Conservation (phyloP, 1,284 basidiomycete species). For the Pseudozyma thailandica region DNA sequence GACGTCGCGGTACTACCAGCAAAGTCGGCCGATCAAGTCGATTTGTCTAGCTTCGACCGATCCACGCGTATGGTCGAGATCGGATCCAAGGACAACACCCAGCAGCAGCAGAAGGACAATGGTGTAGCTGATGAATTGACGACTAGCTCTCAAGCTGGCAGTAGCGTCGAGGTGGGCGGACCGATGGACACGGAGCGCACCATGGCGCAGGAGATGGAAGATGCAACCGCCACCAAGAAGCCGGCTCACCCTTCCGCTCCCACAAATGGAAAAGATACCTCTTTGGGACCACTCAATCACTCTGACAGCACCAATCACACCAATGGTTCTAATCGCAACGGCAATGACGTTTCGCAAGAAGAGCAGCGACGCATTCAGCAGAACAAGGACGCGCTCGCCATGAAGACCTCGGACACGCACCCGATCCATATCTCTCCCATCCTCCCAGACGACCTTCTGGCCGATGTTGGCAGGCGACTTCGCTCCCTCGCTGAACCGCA, state of each 20-base stretch:
- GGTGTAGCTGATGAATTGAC: conserved; percentile 14
- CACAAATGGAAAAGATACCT: conserved; percentile 6
- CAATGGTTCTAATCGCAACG: not conserved
- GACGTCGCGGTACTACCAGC: not conserved
- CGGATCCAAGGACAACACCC: not conserved
- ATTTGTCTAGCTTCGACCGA: conserved; percentile 34
- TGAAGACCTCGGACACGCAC: conserved; percentile 65
- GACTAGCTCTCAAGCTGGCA: conserved; percentile 30
- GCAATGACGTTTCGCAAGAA: not conserved
- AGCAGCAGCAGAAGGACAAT: conserved; percentile 3
- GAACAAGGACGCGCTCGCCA: conserved; percentile 31
- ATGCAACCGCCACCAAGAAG: conserved; percentile 28
- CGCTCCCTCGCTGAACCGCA: conserved; percentile 26
- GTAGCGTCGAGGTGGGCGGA: conserved; percentile 40
- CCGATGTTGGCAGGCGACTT: conserved; percentile 42
- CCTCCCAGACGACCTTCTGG: conserved; percentile 48
- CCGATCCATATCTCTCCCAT: conserved; percentile 63
- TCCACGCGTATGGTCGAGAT: conserved; percentile 38
- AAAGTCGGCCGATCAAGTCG: conserved; percentile 18
- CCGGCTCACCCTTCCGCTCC: conserved; percentile 21
- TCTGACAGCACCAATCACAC: not conserved
- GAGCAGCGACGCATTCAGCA: conserved; percentile 22
- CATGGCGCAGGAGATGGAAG: conserved; percentile 51
- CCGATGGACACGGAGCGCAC: conserved; percentile 42
- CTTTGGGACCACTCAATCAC: conserved; percentile 20